Base-by-base conservation (phyloP, 371 early-diverging fungal species). In the Blyttiomyces sp. region DNA sequence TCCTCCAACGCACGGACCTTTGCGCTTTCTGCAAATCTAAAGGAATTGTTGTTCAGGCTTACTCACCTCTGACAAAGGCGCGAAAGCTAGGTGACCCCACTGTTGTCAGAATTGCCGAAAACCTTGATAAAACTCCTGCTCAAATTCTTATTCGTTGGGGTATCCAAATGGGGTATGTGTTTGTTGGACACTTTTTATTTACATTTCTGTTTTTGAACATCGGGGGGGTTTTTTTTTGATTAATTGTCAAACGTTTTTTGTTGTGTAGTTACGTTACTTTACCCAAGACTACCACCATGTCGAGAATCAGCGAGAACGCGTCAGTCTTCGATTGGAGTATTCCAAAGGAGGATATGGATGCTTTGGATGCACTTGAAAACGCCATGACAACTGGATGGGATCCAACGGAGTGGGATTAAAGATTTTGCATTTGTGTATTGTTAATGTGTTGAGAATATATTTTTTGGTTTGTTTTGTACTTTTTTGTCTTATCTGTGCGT, bases 91-190 rank as follows among this genome's bases (percentile, higher is more conserved):
- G 21, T 19, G 61, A 65, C 33, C 71, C 83, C 57, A 82, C 89
- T 35, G 35, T 51, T 9, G 34, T 46, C 0, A 26, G 32, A 23
- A 33, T 75, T 71, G 89, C 91, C 24, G 65, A 84, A 63, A 87
- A 49, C 63, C 79, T 89, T 72, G 76, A 81, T 52, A 85, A 80
- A 59, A 69, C 85, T 13, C 77, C 86, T 34, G 87, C 86, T 17
- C 90, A 90, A 67, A 81, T 91, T 49, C 69, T 89, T 21, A 71
- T 91, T 23, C 76, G 84, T 19, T 93, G 91, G 90, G 86, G 80
- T 43, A 70, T 83, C 17, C 81, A 88, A 73, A 83, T 86, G 53
- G 85, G 85, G 4, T 45, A 21, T 3, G 39, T 39, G 39, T n/a
- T n/a, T n/a, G n/a, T n/a, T n/a, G n/a, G n/a, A n/a, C n/a, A n/a